A percentile compares a stretch with the other conserved stretches of the same genome.
phyloP scores from a whole-genome alignment of 805 yeast genomes.

The Metschnikowia noctiluminum region DNA sequence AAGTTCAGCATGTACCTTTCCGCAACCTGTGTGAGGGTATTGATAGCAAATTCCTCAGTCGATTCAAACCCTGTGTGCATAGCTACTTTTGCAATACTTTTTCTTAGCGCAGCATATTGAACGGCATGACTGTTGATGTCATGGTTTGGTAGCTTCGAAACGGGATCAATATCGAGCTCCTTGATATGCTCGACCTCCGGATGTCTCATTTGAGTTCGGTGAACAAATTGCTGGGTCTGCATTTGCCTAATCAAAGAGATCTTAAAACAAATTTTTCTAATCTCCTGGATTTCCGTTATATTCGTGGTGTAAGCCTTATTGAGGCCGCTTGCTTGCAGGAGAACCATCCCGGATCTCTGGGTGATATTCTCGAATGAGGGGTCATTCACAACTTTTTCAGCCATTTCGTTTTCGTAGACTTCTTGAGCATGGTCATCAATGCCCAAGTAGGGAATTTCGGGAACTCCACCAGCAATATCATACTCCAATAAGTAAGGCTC shows the following conservation, averaged over 20 bases:
- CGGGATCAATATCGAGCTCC: constrained; percentile 78
- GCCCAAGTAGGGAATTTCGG: constrained; percentile 58
- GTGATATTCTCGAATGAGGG: constrained; percentile 24
- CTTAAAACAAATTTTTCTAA: constrained; percentile 83
- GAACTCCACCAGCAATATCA: constrained; percentile 78
- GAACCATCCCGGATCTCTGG: constrained; percentile 27
- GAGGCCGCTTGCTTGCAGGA: constrained; percentile 51
- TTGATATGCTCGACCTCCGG: constrained; percentile 61
- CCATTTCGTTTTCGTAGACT: constrained; percentile 33
- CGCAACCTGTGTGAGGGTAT: constrained; percentile 78
- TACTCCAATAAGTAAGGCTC: constrained; percentile 75
- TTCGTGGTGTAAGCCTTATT: constrained; percentile 60
- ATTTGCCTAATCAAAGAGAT: constrained; percentile 83
- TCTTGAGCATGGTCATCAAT: constrained; percentile 42
- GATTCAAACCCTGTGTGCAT: constrained; percentile 94
- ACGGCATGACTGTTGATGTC: constrained; percentile 58
- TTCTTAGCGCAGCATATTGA: constrained; percentile 62
- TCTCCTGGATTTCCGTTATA: constrained; percentile 78
- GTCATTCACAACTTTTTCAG: constrained; percentile 31
- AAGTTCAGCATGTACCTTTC: constrained; percentile 75
- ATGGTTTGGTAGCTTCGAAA: constrained; percentile 69
- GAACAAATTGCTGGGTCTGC: constrained; percentile 78
- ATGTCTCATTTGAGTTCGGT: constrained; percentile 67
- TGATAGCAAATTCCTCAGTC: constrained; percentile 72
- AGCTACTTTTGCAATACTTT: constrained; percentile 69